Evolutionary conservation across 1,139 yeast species (phyloP), one percentile per base, ranked within the genome.

Genomic region (Taphrina deformans): DNA sequence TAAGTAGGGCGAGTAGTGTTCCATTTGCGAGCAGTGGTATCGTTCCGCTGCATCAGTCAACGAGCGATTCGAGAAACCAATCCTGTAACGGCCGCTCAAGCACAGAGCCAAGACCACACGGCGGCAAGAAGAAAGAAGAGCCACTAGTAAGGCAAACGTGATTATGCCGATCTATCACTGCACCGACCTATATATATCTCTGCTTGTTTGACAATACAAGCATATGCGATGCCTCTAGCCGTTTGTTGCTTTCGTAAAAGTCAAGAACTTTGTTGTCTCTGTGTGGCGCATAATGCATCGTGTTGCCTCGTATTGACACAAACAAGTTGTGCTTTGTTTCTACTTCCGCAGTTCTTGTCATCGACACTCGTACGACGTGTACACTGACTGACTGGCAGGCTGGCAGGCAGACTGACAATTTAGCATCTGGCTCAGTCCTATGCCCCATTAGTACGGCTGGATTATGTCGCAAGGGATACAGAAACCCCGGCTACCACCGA

Each of bases 21-120:
- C 58, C 58, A 53, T 16, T 38, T 53, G 21, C 58, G 45, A 9
- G 48, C 58, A 6, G 58, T 38, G 1, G 58, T 38, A 53, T 53
- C 58, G 21, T 29, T 21, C 44, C 55, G 21, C 10, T 33, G 55
- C 55, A 51, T 51, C 29, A 1, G 26, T 38, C 41, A 10, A 38
- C 18, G 41, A 38, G 16, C 16, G n/a, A 12, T 9, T 38, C 16
- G 41, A 9, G 41, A 14, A 18, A 2, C 41, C 41, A 38, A 18
- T n/a, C 41, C 16, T 18, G 41, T 38, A n/a, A 10, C 10, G 33
- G 10, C 33, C 6, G 9, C 10, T 29, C 33, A 10, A 29, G n/a
- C n/a, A n/a, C n/a, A n/a, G n/a, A n/a, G n/a, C n/a, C n/a, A n/a
- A n/a, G n/a, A n/a, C n/a, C n/a, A n/a, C n/a, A n/a, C n/a, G n/a